Percentiles rank a stretch among this genome's conserved stretches.
phyloP scores from a whole-genome alignment of 805 yeast genomes.

The Candida montana region DNA sequence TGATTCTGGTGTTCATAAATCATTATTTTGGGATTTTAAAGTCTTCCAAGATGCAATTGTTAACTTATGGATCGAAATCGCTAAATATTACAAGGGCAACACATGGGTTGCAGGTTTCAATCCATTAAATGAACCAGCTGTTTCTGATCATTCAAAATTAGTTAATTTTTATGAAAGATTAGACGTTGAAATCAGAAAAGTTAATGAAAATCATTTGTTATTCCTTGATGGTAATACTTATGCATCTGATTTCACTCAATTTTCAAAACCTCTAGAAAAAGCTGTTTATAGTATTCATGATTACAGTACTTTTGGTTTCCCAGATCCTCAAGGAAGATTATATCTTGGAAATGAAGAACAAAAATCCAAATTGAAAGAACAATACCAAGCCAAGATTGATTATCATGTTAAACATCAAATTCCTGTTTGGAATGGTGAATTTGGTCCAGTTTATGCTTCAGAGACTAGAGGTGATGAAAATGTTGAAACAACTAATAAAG shows the following conservation, averaged over 20 bases:
- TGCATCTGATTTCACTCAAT: slow-evolving; percentile 44
- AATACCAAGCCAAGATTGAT: slow-evolving; percentile 39
- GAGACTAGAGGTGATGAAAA: slow-evolving; percentile 37
- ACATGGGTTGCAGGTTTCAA: slow-evolving; percentile 51
- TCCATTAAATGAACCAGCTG: slow-evolving; percentile 49
- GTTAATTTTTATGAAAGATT: slow-evolving; percentile 33
- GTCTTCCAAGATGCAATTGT: slow-evolving; percentile 42
- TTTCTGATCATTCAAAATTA: slow-evolving; percentile 37
- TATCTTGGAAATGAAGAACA: slow-evolving; percentile 35
- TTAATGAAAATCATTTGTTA: slow-evolving; percentile 44
- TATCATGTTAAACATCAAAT: slow-evolving; percentile 35
- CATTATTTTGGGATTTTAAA: slow-evolving; percentile 46
- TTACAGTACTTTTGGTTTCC: slow-evolving; percentile 42
- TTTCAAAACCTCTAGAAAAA: slow-evolving; percentile 38
- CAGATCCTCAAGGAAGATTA: slow-evolving; percentile 26
- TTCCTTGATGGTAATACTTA: slow-evolving; percentile 48
- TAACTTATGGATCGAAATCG: slow-evolving; percentile 41
- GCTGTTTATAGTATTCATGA: slow-evolving; percentile 48
- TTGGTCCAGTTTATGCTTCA: slow-evolving; percentile 46
- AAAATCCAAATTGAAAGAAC: slow-evolving; percentile 30
- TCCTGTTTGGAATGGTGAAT: slow-evolving; percentile 52
- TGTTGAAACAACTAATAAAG: slow-evolving; percentile 32
- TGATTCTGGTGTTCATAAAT: slow-evolving; percentile 42
- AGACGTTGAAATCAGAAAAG: slow-evolving; percentile 35
- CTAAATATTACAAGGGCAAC: slow-evolving; percentile 41